Percentiles rank a stretch among this genome's conserved stretches.
phyloP scores from a whole-genome alignment of 352 stramenopile genomes.

The Globisporangium paroecandrum region DNA sequence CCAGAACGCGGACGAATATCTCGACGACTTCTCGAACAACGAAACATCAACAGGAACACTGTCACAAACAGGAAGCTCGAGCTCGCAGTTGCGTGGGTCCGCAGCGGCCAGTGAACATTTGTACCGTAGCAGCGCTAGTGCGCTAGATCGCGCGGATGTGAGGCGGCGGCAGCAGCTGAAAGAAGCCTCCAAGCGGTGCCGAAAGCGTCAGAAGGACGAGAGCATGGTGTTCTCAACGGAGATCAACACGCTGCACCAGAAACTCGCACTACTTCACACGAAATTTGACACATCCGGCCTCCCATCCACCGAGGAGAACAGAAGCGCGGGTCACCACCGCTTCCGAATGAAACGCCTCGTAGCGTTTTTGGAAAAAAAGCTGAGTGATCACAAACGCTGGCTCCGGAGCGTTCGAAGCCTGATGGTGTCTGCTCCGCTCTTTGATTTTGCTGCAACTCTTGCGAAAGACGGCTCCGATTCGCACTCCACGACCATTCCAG shows the following conservation, averaged over 20 bases:
- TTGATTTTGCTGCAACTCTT: slow-evolving; percentile 26
- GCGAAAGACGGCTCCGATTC: neutral
- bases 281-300: slow-evolving; percentile 6
- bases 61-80: neutral
- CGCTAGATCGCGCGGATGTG: neutral
- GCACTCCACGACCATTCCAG: slow-evolving; percentile 7
- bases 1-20: neutral
- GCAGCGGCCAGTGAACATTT: neutral
- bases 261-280: slow-evolving; percentile 31
- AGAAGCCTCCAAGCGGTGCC: slow-evolving; percentile 22
- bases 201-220: slow-evolving; percentile 60
- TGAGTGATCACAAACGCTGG: slow-evolving; percentile 51
- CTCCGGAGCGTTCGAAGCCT: slow-evolving; percentile 41
- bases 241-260: slow-evolving; percentile 29
- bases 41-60: neutral
- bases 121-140: neutral
- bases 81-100: neutral
- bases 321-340: slow-evolving; percentile 9
- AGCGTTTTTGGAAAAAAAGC: slow-evolving; percentile 36
- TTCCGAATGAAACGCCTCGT: slow-evolving; percentile 38
- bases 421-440: slow-evolving; percentile 47
- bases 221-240: slow-evolving; percentile 25
- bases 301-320: neutral
- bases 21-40: neutral
- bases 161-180: slow-evolving; percentile 18